A percentile compares a stretch with the other conserved stretches of the same genome.
Conservation (phyloP, 225 moss, liverwort and hornwort genomes). For the Neckera pumila region DNA sequence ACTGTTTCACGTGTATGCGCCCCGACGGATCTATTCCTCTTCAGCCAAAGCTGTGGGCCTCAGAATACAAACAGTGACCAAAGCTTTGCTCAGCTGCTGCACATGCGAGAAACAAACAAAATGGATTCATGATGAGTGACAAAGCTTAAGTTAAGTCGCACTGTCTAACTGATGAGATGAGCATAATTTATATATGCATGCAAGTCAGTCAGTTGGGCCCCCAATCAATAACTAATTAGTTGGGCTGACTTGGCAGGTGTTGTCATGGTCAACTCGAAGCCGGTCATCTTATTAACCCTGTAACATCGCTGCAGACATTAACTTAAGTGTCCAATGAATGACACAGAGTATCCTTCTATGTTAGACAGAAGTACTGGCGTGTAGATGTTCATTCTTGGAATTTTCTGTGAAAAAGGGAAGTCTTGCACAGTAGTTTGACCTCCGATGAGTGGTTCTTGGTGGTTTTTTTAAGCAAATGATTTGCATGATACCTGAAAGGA, state of each 20-base stretch:
- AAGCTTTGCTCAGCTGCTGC: background rate
- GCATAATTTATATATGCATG: background rate
- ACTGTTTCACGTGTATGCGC: background rate
- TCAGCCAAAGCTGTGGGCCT: background rate
- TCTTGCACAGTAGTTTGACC: background rate
- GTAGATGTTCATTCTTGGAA: background rate
- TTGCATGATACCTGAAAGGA: background rate
- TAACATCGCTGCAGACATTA: background rate
- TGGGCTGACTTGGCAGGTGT: background rate
- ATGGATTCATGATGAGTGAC: background rate
- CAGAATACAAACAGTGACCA: background rate
- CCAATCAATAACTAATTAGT: background rate
- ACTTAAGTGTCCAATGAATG: background rate
- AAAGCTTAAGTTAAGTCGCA: background rate
- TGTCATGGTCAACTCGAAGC: background rate
- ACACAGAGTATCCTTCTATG: background rate
- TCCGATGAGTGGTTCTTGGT: no score
- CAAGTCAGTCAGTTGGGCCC: background rate
- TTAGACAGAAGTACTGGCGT: background rate
- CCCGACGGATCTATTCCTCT: background rate
- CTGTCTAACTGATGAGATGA: background rate
- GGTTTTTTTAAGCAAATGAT: background rate
- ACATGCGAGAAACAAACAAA: background rate
- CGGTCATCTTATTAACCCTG: background rate
- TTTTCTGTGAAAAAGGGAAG: background rate